Conservation (phyloP, 1,139 yeast species). For the Martiniozyma asiatica region DNA sequence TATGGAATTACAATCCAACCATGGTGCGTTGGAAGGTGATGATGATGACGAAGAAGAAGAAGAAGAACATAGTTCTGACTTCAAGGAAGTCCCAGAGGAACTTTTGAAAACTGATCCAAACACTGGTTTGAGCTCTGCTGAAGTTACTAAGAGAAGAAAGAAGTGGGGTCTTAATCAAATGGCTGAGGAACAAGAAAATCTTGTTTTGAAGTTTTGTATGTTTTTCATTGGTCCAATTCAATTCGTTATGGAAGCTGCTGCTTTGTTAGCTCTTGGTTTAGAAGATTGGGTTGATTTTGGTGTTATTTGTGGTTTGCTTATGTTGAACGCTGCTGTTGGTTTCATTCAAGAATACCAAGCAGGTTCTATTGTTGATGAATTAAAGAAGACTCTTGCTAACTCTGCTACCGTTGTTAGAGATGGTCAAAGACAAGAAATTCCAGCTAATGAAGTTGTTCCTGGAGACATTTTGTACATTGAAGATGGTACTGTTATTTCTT, state of each 20-base stretch:
- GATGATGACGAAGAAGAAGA: conserved; percentile 36
- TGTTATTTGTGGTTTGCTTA: conserved; percentile 81
- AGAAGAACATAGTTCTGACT: conserved; percentile 32
- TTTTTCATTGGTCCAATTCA: conserved; percentile 97
- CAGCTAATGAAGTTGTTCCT: conserved; percentile 78
- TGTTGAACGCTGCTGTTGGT: conserved; percentile 90
- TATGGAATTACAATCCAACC: conserved; percentile 75
- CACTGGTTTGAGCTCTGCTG: conserved; percentile 70
- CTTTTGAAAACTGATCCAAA: conserved; percentile 78
- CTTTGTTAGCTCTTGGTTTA: conserved; percentile 93
- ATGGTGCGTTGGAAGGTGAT: conserved; percentile 6
- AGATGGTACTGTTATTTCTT: conserved; percentile 91
- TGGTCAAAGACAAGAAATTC: conserved; percentile 63
- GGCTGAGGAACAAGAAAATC: conserved; percentile 86
- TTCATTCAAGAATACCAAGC: conserved; percentile 96
- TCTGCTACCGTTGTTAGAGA: conserved; percentile 79
- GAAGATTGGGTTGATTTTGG: conserved; percentile 99
- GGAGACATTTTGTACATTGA: conserved; percentile 89
- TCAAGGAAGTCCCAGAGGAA: conserved; percentile 79
- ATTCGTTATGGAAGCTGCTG: conserved; percentile 99
- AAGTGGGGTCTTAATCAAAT: conserved; percentile 88
- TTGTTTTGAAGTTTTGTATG: conserved; percentile 74
- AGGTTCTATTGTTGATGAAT: conserved; percentile 90
- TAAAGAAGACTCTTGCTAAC: conserved; percentile 88
- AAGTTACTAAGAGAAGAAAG: conserved; percentile 80